phyloP scores from a whole-genome alignment of 2,329 filamentous ascomycete species.

The Fusarium clavum region DNA sequence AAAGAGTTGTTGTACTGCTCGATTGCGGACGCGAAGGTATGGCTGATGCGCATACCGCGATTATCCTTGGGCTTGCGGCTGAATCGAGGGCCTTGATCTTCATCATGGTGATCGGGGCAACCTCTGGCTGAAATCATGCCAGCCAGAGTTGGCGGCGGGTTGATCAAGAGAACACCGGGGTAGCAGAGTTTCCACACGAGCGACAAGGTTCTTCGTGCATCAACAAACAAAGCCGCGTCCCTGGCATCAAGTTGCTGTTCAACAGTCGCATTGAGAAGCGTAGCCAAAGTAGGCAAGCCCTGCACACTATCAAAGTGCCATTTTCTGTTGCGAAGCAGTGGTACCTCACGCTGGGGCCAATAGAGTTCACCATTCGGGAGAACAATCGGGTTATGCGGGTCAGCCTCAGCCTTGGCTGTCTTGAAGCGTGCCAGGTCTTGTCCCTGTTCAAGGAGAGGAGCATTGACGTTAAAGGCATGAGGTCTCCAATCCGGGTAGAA shows the following conservation, averaged over 20 bases:
- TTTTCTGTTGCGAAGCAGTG: constrained; percentile 47
- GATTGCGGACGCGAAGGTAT: not conserved
- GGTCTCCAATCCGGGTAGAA: constrained; percentile 48
- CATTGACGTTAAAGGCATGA: constrained; percentile 48
- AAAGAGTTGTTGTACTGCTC: not conserved
- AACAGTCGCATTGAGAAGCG: constrained; percentile 6
- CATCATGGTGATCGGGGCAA: constrained; percentile 17
- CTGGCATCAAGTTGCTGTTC: not conserved
- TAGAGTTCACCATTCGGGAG: constrained; percentile 27
- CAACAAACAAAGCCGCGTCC: constrained; percentile 29
- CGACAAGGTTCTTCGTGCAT: constrained; percentile 31
- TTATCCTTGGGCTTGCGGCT: not conserved
- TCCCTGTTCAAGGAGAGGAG: constrained; percentile 43
- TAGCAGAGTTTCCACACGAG: constrained; percentile 15
- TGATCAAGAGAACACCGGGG: not conserved
- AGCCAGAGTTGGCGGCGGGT: not conserved
- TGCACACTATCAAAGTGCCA: constrained; percentile 47
- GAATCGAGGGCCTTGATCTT: constrained; percentile 4
- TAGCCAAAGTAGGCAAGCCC: constrained; percentile 43
- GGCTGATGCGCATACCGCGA: not conserved
- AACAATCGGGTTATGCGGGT: not conserved
- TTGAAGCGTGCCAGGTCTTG: constrained; percentile 38
- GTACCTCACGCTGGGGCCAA: not conserved
- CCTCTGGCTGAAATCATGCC: not conserved
- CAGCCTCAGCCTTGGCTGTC: constrained; percentile 25